Base-by-base conservation (phyloP, 345 rosid genomes). In the Hirschfeldia incana region DNA sequence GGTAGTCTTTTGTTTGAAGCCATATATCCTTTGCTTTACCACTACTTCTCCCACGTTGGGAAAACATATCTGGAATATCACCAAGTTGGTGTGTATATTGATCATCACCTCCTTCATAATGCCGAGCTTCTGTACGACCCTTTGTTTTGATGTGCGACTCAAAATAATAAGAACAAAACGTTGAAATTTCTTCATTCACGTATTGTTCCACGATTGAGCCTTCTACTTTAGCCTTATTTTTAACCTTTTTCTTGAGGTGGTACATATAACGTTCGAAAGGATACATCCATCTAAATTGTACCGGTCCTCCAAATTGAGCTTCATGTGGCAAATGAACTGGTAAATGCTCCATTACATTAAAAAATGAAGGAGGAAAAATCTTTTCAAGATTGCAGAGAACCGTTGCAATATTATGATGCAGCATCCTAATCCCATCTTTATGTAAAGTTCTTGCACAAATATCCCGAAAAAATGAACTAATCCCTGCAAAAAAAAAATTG, bases 41-140 rank as follows among this genome's bases (percentile, higher is more conserved):
- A 1, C 72, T 67, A 0, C 59, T 30, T 6, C 37, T 67, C 7
- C 72, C 59, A 6, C 2, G 1, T 2, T 67, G 37, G 0, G 37
- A 44, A 28, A 27, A 28, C 0, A 44, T 67, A 26, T 46, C 12
- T 12, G 72, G 72, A 44, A 13, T 7, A 44, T 7, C 8, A 46
- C 4, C 7, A 4, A 49, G 51, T 44, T 44, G 51, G 51, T 5
- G 10, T 21, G 11, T 67, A 12, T 11, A 30, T 67, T 3, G 33
- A 5, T 67, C 55, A 67, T 26, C 12, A 67, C 57, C 21, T 67
- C 70, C 57, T 21, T 67, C 70, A 21, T 39, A 66, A 8, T 66
- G 70, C 17, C 33, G 58, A 26, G 42, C 58, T 42, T 1, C 36
- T 42, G 6, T 67, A 21, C 21, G 21, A 0, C 1, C 6, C 12